These are phyloP conservation scores for Pestalotiopsis sp. DNA, from an alignment of 2,329 filamentous ascomycete genomes.

Conservation along the genomic window DNA sequence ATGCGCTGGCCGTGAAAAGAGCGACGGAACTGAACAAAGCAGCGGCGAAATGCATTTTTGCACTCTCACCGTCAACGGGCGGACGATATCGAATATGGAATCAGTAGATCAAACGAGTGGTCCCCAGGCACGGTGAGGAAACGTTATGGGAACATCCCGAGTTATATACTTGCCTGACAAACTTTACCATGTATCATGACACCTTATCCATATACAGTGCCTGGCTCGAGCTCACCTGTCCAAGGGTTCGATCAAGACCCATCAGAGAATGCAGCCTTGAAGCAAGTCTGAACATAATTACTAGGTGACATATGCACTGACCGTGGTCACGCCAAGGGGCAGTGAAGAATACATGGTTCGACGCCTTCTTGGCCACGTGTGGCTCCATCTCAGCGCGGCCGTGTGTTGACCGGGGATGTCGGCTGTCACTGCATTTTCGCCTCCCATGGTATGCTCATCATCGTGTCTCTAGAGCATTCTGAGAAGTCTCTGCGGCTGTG, in stretches of 20 bases:
- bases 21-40: neutral
- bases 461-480: neutral
- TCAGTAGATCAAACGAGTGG: neutral
- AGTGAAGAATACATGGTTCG: neutral
- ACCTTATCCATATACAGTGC: neutral
- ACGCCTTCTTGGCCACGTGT: neutral
- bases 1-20: constrained; percentile 1
- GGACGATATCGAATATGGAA: neutral
- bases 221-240: neutral
- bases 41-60: constrained; percentile 7
- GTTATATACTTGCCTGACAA: neutral
- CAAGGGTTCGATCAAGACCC: neutral
- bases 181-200: neutral
- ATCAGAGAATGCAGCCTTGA: neutral
- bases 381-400: neutral
- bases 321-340: neutral
- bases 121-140: neutral
- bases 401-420: neutral
- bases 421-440: neutral
- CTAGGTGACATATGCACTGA: neutral
- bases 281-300: neutral
- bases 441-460: neutral
- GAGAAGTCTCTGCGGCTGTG: neutral
- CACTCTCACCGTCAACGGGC: neutral
- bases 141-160: neutral